Conservation (phyloP, 805 yeast genomes). For the Pichia thaimueangensis region DNA sequence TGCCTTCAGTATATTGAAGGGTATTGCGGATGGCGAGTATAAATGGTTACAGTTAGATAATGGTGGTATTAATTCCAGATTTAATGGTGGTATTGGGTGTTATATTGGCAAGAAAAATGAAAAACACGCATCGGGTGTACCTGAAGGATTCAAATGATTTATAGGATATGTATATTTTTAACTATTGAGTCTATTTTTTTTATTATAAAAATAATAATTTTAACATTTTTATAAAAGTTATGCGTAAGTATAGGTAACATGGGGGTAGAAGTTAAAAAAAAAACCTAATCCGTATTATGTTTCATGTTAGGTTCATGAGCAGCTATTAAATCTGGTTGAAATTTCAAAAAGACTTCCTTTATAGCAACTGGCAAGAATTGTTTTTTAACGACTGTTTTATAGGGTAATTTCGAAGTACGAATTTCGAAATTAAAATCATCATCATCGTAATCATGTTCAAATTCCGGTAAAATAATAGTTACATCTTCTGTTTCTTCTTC, state of each 20-base stretch:
- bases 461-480: slow-evolving; percentile 52
- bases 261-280: no score
- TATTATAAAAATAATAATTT: no score
- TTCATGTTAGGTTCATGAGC: slow-evolving; percentile 62
- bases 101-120: slow-evolving; percentile 34
- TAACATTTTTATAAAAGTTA: no score
- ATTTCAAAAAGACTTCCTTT: slow-evolving; percentile 39
- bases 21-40: slow-evolving; percentile 49
- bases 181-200: not conserved
- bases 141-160: slow-evolving; percentile 57
- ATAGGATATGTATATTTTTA: no score
- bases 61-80: slow-evolving; percentile 36
- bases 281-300: slow-evolving; percentile 36
- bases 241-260: no score
- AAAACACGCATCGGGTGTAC: slow-evolving; percentile 78
- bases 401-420: slow-evolving; percentile 34
- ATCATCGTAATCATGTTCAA: slow-evolving; percentile 70
- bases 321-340: slow-evolving; percentile 55
- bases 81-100: slow-evolving; percentile 34
- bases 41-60: slow-evolving; percentile 45
- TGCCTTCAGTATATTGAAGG: slow-evolving; percentile 59
- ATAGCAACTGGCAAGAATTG: slow-evolving; percentile 48
- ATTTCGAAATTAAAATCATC: slow-evolving; percentile 53
- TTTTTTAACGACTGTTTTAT: slow-evolving; percentile 34
- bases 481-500: slow-evolving; percentile 37